Evolutionary conservation across 208 protist genomes (phyloP).

Genomic region (Jaenimonas drosophilae): DNA sequence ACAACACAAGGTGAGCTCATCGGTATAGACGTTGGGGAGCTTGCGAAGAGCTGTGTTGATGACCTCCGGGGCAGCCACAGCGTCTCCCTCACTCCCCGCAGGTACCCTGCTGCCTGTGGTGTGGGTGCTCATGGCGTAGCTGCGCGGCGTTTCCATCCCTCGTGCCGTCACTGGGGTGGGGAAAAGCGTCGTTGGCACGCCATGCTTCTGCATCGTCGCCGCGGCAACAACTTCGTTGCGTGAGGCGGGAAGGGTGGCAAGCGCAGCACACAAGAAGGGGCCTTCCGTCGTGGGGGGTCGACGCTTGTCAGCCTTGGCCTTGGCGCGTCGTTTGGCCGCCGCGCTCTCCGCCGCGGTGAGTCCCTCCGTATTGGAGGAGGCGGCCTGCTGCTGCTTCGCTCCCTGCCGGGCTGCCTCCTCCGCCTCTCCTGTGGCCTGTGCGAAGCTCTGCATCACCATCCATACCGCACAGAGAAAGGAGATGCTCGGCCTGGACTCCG

Average conservation of each 20-base stretch:
- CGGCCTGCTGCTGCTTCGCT: background rate
- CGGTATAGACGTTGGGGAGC: background rate
- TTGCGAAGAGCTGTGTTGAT: background rate
- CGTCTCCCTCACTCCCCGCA: background rate
- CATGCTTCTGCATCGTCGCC: background rate
- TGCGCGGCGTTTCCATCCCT: too few relatives aligned
- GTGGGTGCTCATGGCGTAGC: too few relatives aligned
- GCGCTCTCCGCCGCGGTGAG: background rate
- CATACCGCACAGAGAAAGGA: conserved; percentile 5
- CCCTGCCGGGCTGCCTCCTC: background rate
- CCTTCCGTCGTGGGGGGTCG: background rate
- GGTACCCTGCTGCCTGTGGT: too few relatives aligned
- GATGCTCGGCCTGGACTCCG: background rate
- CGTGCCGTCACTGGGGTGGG: too few relatives aligned
- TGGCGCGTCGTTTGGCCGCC: background rate
- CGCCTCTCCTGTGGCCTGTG: too few relatives aligned
- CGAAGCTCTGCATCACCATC: background rate
- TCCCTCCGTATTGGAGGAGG: background rate
- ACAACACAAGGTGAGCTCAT: background rate
- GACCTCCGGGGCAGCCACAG: background rate
- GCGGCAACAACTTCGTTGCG: background rate
- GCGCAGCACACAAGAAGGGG: conserved; percentile 1
- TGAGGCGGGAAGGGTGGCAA: background rate
- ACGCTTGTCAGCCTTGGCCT: too few relatives aligned
- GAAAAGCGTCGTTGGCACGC: too few relatives aligned